Evolutionary conservation across 1,139 yeast genomes (phyloP).

Genomic region (Geotrichum restrictum): DNA sequence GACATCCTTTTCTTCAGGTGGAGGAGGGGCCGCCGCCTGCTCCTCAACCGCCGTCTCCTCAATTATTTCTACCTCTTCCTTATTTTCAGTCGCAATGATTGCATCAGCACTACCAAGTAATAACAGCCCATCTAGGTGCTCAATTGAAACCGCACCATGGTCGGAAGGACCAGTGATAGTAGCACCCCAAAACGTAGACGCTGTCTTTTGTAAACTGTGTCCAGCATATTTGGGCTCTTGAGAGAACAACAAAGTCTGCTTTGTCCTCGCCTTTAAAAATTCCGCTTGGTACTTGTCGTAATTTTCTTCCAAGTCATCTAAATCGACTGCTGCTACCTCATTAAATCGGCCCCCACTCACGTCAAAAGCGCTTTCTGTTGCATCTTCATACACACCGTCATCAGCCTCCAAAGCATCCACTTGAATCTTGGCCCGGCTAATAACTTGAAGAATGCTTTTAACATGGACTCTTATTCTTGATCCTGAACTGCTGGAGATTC

Average conservation of each 20-base stretch:
- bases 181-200: conserved; percentile 17
- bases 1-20: conserved; percentile 4
- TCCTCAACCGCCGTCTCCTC: conserved; percentile 2
- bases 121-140: conserved; percentile 12
- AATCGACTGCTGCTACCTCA: conserved; percentile 22
- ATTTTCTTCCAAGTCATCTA: conserved; percentile 21
- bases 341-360: conserved; percentile 11
- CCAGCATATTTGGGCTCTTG: neutral
- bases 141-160: conserved; percentile 5
- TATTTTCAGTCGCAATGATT: neutral
- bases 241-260: conserved; percentile 25
- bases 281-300: conserved; percentile 27
- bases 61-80: neutral
- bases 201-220: neutral
- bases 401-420: conserved; percentile 21
- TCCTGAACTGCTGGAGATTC: conserved; percentile 49
- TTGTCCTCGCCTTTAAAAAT: conserved; percentile 23
- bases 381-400: conserved; percentile 8
- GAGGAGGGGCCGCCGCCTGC: neutral
- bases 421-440: conserved; percentile 34
- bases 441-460: conserved; percentile 53
- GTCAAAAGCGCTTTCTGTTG: too few relatives aligned
- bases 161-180: neutral
- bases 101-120: neutral
- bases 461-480: conserved; percentile 58